Conservation (phyloP, 208 protist genomes). For the Leishmania amazonensis region DNA sequence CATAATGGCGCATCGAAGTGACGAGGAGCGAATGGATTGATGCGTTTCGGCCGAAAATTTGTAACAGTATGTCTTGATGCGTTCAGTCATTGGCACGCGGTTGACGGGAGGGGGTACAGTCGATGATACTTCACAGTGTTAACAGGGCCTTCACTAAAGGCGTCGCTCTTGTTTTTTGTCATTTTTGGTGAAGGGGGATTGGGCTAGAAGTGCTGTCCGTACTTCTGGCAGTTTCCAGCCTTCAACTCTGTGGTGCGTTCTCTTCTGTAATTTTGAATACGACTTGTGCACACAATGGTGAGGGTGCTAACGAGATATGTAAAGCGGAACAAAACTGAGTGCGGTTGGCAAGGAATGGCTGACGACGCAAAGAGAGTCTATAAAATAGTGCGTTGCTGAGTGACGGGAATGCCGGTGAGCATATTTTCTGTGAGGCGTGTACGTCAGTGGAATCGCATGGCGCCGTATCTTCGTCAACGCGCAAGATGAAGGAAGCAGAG, state of each 20-base stretch:
- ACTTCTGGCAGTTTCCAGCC: accelerated
- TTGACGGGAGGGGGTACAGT: neutral
- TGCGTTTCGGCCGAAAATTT: too few species aligned
- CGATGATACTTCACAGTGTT: neutral
- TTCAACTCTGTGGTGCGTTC: too few species aligned
- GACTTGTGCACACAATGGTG: too few species aligned
- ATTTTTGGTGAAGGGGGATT: neutral
- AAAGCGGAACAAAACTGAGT: too few species aligned
- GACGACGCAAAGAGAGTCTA: neutral
- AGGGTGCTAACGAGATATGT: too few species aligned
- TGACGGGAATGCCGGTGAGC: neutral
- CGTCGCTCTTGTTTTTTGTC: neutral
- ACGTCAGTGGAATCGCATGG: neutral
- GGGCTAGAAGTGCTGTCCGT: neutral
- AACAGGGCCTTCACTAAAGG: neutral
- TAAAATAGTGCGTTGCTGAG: neutral
- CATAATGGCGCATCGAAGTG: too few species aligned
- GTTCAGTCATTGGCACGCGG: too few species aligned
- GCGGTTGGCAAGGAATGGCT: too few species aligned
- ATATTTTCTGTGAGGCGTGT: neutral
- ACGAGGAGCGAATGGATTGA: too few species aligned
- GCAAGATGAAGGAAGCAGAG: neutral
- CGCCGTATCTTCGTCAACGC: neutral
- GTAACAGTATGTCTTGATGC: too few species aligned
- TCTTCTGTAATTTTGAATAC: too few species aligned